Conservation (phyloP, 352 stramenopile species). For the Pythium brachiatum region DNA sequence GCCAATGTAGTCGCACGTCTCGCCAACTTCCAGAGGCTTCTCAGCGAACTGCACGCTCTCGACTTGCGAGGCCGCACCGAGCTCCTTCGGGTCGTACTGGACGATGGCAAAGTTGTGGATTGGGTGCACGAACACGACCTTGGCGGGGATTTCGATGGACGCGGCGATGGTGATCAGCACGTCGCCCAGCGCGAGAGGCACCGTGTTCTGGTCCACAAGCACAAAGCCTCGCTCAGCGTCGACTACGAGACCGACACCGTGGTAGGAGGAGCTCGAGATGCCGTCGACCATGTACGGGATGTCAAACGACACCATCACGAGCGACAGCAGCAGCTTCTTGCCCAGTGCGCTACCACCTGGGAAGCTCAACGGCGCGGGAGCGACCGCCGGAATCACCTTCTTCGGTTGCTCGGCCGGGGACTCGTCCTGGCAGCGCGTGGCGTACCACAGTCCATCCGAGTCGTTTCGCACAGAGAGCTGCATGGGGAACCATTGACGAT, state of each 20-base stretch:
- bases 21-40: constrained; percentile 65
- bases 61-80: constrained; percentile 65
- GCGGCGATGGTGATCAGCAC: constrained; percentile 87
- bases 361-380: constrained; percentile 62
- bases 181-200: constrained; percentile 85
- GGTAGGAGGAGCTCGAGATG: constrained; percentile 87
- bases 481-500: constrained; percentile 89
- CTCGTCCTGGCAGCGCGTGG: constrained; percentile 32
- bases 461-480: constrained; percentile 77
- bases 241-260: constrained; percentile 88
- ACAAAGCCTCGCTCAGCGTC: constrained; percentile 83
- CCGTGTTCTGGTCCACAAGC: constrained; percentile 92
- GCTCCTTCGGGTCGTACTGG: constrained; percentile 79
- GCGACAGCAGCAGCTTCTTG: constrained; percentile 70
- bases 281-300: constrained; percentile 92
- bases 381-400: constrained; percentile 44
- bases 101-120: constrained; percentile 91
- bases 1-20: constrained; percentile 79
- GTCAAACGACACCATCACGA: constrained; percentile 92
- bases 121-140: constrained; percentile 91
- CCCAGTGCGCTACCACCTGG: constrained; percentile 59
- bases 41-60: constrained; percentile 59
- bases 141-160: constrained; percentile 82
- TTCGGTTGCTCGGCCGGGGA: constrained; percentile 16
- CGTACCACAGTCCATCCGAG: constrained; percentile 67